Conservation (phyloP, 169 alveolate species). For the Plasmodium ovale region DNA sequence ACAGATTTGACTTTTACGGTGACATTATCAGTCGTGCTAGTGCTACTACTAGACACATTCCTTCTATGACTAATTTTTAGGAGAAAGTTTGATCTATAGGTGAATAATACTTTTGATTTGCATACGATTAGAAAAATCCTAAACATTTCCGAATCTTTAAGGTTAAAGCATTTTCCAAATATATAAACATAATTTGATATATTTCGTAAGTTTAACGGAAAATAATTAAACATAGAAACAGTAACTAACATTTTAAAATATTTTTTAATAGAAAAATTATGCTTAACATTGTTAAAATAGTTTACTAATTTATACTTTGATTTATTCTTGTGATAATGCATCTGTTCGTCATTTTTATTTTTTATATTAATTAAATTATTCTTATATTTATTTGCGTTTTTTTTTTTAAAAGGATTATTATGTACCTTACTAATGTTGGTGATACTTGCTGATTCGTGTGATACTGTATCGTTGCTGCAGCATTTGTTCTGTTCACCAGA, state of each 20-base stretch:
- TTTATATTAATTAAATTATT: slow-evolving; percentile 10
- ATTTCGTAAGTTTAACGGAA: slow-evolving; percentile 47
- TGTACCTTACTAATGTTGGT: not conserved
- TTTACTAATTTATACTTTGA: slow-evolving; percentile 51
- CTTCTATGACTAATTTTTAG: slow-evolving; percentile 47
- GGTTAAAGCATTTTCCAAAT: slow-evolving; percentile 29
- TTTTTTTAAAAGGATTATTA: not conserved
- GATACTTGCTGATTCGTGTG: not conserved
- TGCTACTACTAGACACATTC: slow-evolving; percentile 3
- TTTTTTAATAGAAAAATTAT: slow-evolving; percentile 36
- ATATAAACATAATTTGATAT: slow-evolving; percentile 42
- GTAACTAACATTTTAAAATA: slow-evolving; percentile 61
- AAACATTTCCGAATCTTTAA: slow-evolving; percentile 38
- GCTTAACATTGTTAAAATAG: slow-evolving; percentile 32
- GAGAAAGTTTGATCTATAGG: slow-evolving; percentile 65
- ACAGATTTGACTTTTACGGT: not conserved
- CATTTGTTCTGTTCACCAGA: not conserved
- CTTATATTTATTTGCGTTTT: slow-evolving; percentile 2
- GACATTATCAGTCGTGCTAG: not conserved
- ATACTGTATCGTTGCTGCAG: not conserved
- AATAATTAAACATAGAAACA: slow-evolving; percentile 52
- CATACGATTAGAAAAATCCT: slow-evolving; percentile 49
- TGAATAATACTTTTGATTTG: slow-evolving; percentile 62
- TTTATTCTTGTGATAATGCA: slow-evolving; percentile 5
- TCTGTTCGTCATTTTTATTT: slow-evolving; percentile 12